Conservation (phyloP, 352 stramenopile species). For the Phytophthora hibernalis region DNA sequence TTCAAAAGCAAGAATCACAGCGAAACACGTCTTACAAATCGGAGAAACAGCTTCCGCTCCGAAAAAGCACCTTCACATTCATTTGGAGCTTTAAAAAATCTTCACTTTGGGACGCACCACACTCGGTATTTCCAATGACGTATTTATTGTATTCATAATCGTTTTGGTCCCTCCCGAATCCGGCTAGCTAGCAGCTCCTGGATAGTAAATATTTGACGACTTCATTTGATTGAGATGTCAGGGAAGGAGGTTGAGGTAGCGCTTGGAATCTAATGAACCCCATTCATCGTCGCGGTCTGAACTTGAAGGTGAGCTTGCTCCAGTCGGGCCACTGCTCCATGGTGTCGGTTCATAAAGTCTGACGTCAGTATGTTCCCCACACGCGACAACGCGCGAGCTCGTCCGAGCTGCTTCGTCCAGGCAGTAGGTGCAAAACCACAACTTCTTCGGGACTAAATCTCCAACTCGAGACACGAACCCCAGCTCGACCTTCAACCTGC, state of each 20-base stretch:
- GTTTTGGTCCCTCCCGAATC: background rate
- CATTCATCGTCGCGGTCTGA: slow-evolving; percentile 29
- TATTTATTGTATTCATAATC: background rate
- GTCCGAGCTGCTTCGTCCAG: slow-evolving; percentile 27
- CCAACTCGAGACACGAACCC: slow-evolving; percentile 29
- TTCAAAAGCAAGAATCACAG: no score
- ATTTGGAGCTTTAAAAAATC: no score
- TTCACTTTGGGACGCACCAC: no score
- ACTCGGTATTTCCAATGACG: background rate
- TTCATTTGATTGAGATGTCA: slow-evolving; percentile 2
- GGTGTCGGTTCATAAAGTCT: slow-evolving; percentile 10
- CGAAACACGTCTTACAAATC: no score
- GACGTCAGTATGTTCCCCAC: slow-evolving; percentile 27
- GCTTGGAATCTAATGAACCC: slow-evolving; percentile 25
- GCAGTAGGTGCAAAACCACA: slow-evolving; percentile 43
- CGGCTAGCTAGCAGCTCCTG: background rate
- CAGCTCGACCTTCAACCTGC: slow-evolving; percentile 32
- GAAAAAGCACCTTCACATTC: no score
- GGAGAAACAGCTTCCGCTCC: no score
- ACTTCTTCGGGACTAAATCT: slow-evolving; percentile 27
- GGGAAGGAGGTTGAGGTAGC: slow-evolving; percentile 32
- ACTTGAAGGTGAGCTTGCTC: slow-evolving; percentile 23
- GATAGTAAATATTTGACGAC: background rate
- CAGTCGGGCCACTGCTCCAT: slow-evolving; percentile 30
- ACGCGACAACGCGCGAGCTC: slow-evolving; percentile 27